phyloP scores from a whole-genome alignment of 495 filamentous ascomycete genomes.

The Margaritispora aquatica region DNA sequence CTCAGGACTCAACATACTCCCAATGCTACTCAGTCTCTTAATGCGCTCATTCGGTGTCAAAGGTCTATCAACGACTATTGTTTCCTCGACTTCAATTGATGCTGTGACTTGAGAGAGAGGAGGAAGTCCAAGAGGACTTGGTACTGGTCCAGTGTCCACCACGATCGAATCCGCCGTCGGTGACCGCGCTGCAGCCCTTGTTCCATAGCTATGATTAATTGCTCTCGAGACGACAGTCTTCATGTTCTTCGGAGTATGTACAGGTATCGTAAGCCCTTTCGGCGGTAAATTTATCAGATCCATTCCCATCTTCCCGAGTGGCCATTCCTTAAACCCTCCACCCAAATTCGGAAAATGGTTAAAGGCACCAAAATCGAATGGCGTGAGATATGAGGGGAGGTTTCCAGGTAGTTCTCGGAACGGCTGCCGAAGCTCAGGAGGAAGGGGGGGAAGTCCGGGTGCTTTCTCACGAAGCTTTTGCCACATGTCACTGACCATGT shows the following conservation, averaged over 20 bases:
- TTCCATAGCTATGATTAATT: slow-evolving; percentile 11
- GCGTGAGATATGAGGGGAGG: neutral
- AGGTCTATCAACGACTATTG: slow-evolving; percentile 1
- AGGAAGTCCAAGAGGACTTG: neutral
- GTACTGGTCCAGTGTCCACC: slow-evolving; percentile 1
- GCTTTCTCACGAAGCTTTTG: slow-evolving; percentile 6
- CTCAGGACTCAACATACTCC: slow-evolving; percentile 2
- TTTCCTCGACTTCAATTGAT: neutral
- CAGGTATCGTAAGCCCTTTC: slow-evolving; percentile 5
- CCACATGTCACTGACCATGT: slow-evolving; percentile 11
- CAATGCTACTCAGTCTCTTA: slow-evolving; percentile 9
- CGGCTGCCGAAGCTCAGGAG: slow-evolving; percentile 3
- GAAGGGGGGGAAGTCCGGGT: slow-evolving; percentile 1
- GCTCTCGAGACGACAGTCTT: neutral
- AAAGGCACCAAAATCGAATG: neutral
- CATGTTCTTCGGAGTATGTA: slow-evolving; percentile 3
- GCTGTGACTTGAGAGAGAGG: neutral
- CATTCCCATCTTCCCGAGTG: neutral
- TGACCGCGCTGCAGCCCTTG: slow-evolving; percentile 5
- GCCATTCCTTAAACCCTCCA: neutral
- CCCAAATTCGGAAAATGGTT: slow-evolving; percentile 17
- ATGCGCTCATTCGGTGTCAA: neutral
- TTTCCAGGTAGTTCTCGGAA: neutral
- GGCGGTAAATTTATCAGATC: slow-evolving; percentile 15
- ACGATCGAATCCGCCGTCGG: slow-evolving; percentile 4